Conservation (phyloP, 2,329 filamentous ascomycete species). For the Penicillium sp. region DNA sequence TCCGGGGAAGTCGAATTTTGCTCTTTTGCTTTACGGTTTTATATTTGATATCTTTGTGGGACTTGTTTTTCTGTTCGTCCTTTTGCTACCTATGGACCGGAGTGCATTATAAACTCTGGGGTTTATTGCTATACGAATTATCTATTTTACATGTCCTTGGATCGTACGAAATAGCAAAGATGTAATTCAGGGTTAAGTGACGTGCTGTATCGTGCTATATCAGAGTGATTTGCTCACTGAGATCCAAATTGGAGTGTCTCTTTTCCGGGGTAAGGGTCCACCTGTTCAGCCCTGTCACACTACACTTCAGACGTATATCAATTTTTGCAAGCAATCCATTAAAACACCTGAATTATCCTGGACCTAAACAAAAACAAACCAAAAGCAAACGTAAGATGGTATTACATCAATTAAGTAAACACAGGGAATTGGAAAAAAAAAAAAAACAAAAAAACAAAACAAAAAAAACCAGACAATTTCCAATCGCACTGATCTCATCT, state of each 20-base stretch:
- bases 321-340: slow-evolving; percentile 17
- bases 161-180: not conserved
- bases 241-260: not conserved
- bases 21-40: not conserved
- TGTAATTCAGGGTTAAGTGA: not conserved
- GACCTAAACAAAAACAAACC: slow-evolving; percentile 2
- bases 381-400: slow-evolving; percentile 24
- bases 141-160: not conserved
- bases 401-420: slow-evolving; percentile 24
- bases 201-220: slow-evolving; percentile 3
- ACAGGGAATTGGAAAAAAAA: not conserved
- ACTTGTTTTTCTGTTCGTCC: not conserved
- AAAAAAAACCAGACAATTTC: not conserved
- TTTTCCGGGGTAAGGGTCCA: slow-evolving; percentile 6
- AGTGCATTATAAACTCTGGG: not conserved
- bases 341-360: slow-evolving; percentile 22
- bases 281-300: not conserved
- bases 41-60: slow-evolving; percentile 1
- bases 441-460: not conserved
- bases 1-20: slow-evolving; percentile 1
- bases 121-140: not conserved
- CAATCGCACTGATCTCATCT: not conserved
- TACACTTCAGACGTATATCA: not conserved
- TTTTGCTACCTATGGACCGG: not conserved
- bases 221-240: slow-evolving; percentile 1